Evolutionary conservation across 2,329 filamentous ascomycete species (phyloP), one percentile per base, ranked within the genome.

Genomic region (Nothopassalora personata): DNA sequence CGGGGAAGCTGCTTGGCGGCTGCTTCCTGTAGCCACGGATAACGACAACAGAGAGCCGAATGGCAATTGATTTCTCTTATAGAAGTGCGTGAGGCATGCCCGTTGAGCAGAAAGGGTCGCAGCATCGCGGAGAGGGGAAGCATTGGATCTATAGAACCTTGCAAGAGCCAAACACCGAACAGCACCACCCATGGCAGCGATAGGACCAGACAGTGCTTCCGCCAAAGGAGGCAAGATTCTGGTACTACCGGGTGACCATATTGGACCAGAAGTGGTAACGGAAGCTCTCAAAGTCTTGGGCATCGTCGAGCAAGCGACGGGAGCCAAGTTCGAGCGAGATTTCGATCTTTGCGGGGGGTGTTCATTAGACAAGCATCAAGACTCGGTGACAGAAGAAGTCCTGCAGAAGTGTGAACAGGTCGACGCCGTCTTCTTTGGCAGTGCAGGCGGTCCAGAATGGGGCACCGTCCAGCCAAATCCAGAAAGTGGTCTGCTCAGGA

Each of bases 241-340:
- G 11, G 56, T 58, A 30, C 43, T 58, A 23, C 56, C 56, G 8
- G 56, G 56, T 39, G 56, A 58, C 31, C 64, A 70, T 60, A 75
- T 80, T 52, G 79, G 79, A 1, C 78, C 79, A 5, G 90, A 81
- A 66, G 73, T 81, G 34, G 74, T 80, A 54, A 63, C 69, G 4
- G 77, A 80, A 66, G 78, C 78, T 9, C 70, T 79, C 51, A 77
- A 77, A 62, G 75, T 80, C 10, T 73, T 82, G 5, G 73, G 79
- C 31, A 71, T 77, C 4, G 66, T 81, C 33, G 67, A 71, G 58
- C 58, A 60, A 13, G 57, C 58, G 11, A 69, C 66, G 0, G 67
- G 66, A 28, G 59, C 60, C 28, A 66, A 62, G 27, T 72, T 69
- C 59, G 69, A 70, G 39, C 70, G 66, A 19, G 74, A 68, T 4